Evolutionary conservation across 371 early-diverging fungal species (phyloP).

Genomic region (Syncephalis fuscata): DNA sequence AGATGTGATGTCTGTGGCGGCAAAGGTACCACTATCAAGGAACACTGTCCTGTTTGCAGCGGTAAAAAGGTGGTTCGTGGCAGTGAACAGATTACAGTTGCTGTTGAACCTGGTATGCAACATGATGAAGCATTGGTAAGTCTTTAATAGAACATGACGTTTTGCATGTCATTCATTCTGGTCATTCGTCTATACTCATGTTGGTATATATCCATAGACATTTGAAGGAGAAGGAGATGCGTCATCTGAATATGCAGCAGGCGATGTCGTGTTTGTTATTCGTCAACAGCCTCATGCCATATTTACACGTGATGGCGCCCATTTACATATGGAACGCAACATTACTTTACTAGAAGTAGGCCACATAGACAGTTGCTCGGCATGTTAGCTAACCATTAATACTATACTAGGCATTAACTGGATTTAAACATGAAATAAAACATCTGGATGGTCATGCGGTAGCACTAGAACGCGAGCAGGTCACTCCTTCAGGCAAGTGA

Average conservation of each 20-base stretch:
- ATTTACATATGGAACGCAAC: constrained; percentile 63
- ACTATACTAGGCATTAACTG: constrained; percentile 52
- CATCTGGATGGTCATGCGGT: constrained; percentile 71
- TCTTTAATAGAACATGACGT: constrained; percentile 1
- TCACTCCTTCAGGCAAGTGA: constrained; percentile 40
- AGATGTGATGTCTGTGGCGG: constrained; percentile 81
- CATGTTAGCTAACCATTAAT: neutral
- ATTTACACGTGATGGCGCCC: constrained; percentile 66
- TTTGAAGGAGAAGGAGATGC: constrained; percentile 90
- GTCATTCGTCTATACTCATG: too few species aligned
- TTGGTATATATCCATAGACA: constrained; percentile 10
- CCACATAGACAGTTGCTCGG: neutral
- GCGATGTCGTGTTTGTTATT: constrained; percentile 75
- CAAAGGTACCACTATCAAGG: constrained; percentile 67
- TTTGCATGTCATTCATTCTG: too few species aligned
- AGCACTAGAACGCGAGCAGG: constrained; percentile 30
- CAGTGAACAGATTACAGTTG: constrained; percentile 59
- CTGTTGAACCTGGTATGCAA: constrained; percentile 75
- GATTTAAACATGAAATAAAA: constrained; percentile 61
- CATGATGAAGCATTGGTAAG: constrained; percentile 57
- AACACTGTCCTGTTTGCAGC: constrained; percentile 63
- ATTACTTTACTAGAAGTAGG: constrained; percentile 59
- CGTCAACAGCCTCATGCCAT: constrained; percentile 57
- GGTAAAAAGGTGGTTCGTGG: constrained; percentile 77
- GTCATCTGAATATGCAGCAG: constrained; percentile 70